Conservation (phyloP, 805 yeast genomes). For the Kodamaea kakaduensis region DNA sequence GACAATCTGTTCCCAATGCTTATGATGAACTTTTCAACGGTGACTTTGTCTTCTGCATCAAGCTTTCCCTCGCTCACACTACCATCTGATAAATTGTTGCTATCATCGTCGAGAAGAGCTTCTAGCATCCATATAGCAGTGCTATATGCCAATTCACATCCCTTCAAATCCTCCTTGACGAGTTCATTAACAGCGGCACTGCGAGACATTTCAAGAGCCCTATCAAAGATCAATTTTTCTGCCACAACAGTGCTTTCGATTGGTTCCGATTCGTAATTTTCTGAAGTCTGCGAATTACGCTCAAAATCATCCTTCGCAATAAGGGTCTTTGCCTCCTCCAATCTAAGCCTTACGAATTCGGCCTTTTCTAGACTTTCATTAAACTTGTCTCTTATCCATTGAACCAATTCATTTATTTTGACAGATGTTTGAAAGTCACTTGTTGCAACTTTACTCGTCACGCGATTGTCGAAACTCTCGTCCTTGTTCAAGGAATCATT, state of each 20-base stretch:
- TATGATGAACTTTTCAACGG: constrained; percentile 75
- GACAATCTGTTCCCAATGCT: constrained; percentile 78
- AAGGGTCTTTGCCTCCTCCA: constrained; percentile 46
- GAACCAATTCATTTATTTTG: constrained; percentile 66
- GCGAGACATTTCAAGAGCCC: constrained; percentile 90
- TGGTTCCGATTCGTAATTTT: constrained; percentile 8
- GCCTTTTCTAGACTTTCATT: constrained; percentile 89
- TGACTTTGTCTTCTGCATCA: constrained; percentile 67
- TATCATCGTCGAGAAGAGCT: constrained; percentile 61
- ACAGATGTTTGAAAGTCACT: constrained; percentile 20
- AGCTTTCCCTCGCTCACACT: constrained; percentile 37
- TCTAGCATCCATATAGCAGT: constrained; percentile 96
- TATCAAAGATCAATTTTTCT: constrained; percentile 83
- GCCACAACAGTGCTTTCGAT: constrained; percentile 45
- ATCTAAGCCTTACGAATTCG: constrained; percentile 62
- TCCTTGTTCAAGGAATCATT: constrained; percentile 12
- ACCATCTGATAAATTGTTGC: background rate
- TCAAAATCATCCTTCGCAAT: constrained; percentile 18
- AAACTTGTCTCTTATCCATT: constrained; percentile 86
- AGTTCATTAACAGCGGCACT: constrained; percentile 88
- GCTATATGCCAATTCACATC: constrained; percentile 85
- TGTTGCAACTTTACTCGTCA: constrained; percentile 10
- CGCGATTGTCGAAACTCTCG: constrained; percentile 18
- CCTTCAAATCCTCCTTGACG: constrained; percentile 63
- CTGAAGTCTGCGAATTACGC: background rate